phyloP scores from a whole-genome alignment of 2,329 filamentous ascomycete species.

The Akanthomyces muscarius region DNA sequence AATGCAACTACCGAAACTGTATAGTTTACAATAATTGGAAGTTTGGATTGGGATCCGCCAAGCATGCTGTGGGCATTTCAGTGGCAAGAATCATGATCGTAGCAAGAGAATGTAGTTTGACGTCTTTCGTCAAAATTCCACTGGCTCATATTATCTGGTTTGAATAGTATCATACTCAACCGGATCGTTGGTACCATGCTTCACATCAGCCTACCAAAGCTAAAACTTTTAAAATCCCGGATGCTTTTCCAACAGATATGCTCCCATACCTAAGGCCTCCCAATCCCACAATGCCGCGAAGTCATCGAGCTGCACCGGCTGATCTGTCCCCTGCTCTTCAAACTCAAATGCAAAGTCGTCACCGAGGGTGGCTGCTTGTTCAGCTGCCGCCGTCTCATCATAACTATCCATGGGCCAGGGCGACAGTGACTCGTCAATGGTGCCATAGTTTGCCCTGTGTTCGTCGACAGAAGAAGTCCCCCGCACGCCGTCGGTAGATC shows the following conservation, averaged over 20 bases:
- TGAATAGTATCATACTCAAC: not conserved
- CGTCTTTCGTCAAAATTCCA: not conserved
- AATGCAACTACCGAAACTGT: too few species aligned
- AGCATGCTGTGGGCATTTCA: too few species aligned
- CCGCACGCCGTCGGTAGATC: not conserved
- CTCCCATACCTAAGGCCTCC: constrained; percentile 10
- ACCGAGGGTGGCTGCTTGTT: not conserved
- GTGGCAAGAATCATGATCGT: too few species aligned
- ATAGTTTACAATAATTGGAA: too few species aligned
- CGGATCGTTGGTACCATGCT: not conserved
- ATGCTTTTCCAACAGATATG: not conserved
- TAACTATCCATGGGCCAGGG: constrained; percentile 1
- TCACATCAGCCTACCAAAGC: too few species aligned
- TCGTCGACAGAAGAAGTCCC: not conserved
- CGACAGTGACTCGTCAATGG: constrained; percentile 12
- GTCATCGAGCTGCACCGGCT: not conserved
- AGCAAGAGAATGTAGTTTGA: too few species aligned
- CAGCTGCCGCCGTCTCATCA: not conserved
- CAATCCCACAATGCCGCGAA: constrained; percentile 14
- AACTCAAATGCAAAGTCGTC: not conserved
- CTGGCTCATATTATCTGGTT: not conserved
- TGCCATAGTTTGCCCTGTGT: not conserved
- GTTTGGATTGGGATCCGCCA: too few species aligned
- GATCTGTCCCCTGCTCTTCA: not conserved
- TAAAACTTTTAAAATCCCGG: not conserved